These are phyloP conservation scores for Lactifluus volemus DNA, from an alignment of 768 basidiomycete species.

Conservation along the genomic window DNA sequence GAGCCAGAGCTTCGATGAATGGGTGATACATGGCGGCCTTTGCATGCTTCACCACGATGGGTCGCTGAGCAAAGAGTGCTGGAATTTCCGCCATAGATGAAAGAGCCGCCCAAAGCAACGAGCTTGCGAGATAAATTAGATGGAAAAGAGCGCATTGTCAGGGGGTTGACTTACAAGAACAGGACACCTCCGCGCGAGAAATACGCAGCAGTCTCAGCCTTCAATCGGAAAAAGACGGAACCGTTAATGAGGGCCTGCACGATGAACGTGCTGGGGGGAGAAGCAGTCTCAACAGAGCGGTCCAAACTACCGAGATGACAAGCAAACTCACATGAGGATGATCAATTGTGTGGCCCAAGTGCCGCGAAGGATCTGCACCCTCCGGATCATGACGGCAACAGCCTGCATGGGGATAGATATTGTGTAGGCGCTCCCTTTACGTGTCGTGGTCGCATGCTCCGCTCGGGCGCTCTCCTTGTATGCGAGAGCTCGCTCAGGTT, in stretches of 20 bases:
- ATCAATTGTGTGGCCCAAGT: conserved; percentile 25
- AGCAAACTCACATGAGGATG: conserved; percentile 21
- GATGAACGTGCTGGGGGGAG: conserved; percentile 39
- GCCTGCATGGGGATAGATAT: conserved; percentile 31
- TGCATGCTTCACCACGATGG: conserved; percentile 49
- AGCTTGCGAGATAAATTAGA: conserved; percentile 26
- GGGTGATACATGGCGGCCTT: conserved; percentile 57
- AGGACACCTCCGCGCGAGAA: conserved; percentile 75
- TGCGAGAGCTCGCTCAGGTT: conserved; percentile 32
- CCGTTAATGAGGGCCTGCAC: conserved; percentile 50
- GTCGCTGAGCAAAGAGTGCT: conserved; percentile 45
- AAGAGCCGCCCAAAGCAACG: conserved; percentile 51
- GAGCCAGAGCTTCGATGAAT: conserved; percentile 44
- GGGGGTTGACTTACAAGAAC: conserved; percentile 47
- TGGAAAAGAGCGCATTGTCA: no score
- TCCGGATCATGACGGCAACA: conserved; percentile 28
- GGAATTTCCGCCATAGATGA: conserved; percentile 58
- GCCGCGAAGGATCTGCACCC: conserved; percentile 30
- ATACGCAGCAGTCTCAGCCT: conserved; percentile 47
- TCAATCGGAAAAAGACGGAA: conserved; percentile 52
- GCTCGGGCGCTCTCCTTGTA: conserved; percentile 41
- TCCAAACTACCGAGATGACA: no score
- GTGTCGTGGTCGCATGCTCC: conserved; percentile 43
- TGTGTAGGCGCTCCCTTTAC: conserved; percentile 31
- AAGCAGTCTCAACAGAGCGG: background rate